Base-by-base conservation (phyloP, 2,329 filamentous ascomycete species). In the Alternaria sp. region DNA sequence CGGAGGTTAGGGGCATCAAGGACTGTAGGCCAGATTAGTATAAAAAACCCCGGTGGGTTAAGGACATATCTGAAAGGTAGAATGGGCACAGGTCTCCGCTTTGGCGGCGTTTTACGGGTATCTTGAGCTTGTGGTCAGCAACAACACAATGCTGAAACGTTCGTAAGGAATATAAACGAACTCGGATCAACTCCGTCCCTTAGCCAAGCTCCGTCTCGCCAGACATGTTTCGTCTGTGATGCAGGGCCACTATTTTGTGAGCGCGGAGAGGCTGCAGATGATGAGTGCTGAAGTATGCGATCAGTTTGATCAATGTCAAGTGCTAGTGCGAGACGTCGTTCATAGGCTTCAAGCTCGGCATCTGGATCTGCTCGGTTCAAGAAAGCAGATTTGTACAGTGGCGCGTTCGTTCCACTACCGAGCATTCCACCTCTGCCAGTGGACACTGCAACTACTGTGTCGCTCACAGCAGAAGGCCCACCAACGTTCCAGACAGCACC, bases 1-100 rank as follows among this genome's bases (percentile, higher is more conserved):
- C 93, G 89, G n/a, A 98, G 83, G 53, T 89, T 87, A 3, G 94
- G 93, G 9, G 94, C 94, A 80, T 97, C 93, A 5, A 99, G 85
- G 7, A 97, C 91, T 80, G 89, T 91, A 64, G 10, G n/a, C 25
- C 2, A 16, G 59, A 72, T 84, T 57, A 85, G 74, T 34, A 62
- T 50, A n/a, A 10, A 11, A 56, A n/a, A 25, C 11, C 14, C 18
- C 44, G 55, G 18, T 38, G 34, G 30, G 56, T 48, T 28, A 38
- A 59, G 46, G 50, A 81, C 85, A 76, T 83, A 90, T 89, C 91
- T 92, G 81, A 96, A 96, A 5, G 93, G 92, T 18, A 91, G 86
- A 8, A 85, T 84, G 38, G 92, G 91, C 43, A 95, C 82, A 36
- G 82, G 65, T 60, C 72, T 79, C 70, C 53, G 71, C 60, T 68